Evolutionary conservation across 441 rosid species (phyloP), one percentile per base, ranked within the genome.

Genomic region (Raphanus hybrid): DNA sequence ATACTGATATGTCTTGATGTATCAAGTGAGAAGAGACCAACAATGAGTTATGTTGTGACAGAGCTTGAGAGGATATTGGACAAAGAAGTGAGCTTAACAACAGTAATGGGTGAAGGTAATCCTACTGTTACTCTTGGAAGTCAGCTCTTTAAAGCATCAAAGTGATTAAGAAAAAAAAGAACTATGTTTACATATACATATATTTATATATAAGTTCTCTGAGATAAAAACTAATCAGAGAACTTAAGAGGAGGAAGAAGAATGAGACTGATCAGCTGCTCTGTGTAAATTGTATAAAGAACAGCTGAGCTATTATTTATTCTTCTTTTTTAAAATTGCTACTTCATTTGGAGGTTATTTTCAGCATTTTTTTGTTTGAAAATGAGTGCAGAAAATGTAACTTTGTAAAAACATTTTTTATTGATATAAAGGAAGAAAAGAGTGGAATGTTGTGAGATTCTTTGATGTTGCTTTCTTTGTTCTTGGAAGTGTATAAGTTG

Each of bases 261-360:
- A 68, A 64, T 78, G 78, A 86, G 88, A 79, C 37, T 79, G 73
- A 78, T 76, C 88, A 86, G 97, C 92, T 92, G 94, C 85, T 88
- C 86, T 70, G 76, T 72, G 86, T 50, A 75, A 90, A 94, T 83
- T 92, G 96, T 92, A 92, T 80, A 92, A 88, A 90, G 83, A 85
- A 86, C 88, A 81, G 94, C 90, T 86, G 90, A 67, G 64, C 70
- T 75, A 79, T 78, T 73, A 74, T 86, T 87, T 54, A 69, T 79
- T 81, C 37, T 79, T 83, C 79, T 16, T 4, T 16, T 50, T 23
- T 37, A 5, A 3, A 41, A 45, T 74, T 75, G 60, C 77, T 15
- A 34, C 43, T 78, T 73, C 67, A 63, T 79, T 78, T 68, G 78
- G 71, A 63, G 75, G 64, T 79, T 66, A 65, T 48, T 80, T 80